These are phyloP conservation scores for Chlamydomonas reinhardtii DNA, from an alignment of 163 green algal species.

Conservation along the genomic window DNA sequence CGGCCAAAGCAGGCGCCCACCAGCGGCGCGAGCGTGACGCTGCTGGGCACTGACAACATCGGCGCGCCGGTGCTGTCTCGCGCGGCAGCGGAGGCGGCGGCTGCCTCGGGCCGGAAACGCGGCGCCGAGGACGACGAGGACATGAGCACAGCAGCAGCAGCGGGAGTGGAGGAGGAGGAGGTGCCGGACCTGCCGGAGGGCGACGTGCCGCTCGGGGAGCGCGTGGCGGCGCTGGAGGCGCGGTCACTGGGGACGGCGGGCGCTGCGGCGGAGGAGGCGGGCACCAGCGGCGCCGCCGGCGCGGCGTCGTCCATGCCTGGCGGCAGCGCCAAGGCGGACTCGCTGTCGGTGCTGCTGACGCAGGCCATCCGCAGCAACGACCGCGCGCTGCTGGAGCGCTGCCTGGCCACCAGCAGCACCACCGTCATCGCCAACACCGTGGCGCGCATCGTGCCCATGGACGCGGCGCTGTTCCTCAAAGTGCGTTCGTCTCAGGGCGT, in stretches of 20 bases:
- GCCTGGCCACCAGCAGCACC: conserved; percentile 63
- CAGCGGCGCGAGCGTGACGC: conserved; percentile 39
- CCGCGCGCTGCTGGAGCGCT: conserved; percentile 79
- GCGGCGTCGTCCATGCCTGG: conserved; percentile 6
- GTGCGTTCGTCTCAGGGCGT: background rate
- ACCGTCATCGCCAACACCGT: conserved; percentile 77
- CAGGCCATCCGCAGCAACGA: conserved; percentile 79
- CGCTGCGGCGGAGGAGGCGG: conserved; percentile 29
- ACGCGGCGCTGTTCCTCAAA: conserved; percentile 72
- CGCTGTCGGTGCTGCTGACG: conserved; percentile 78
- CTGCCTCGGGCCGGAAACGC: conserved; percentile 22
- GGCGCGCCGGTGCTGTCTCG: conserved; percentile 50
- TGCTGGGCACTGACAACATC: conserved; percentile 68
- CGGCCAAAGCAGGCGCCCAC: background rate
- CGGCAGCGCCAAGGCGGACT: conserved; percentile 72
- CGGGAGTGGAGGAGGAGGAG: conserved; percentile 24
- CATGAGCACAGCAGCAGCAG: background rate
- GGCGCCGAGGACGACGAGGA: conserved; percentile 12
- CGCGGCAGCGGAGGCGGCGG: conserved; percentile 6
- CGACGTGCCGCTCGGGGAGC: conserved; percentile 67
- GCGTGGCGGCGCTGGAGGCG: conserved; percentile 69
- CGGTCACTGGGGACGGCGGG: conserved; percentile 23
- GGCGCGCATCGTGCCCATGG: conserved; percentile 66
- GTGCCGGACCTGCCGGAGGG: conserved; percentile 52
- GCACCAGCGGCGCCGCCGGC: conserved; percentile 6